A percentile compares a stretch with the other conserved stretches of the same genome.
phyloP scores from a whole-genome alignment of 139 green algal species.

The Ulvella scutata region DNA sequence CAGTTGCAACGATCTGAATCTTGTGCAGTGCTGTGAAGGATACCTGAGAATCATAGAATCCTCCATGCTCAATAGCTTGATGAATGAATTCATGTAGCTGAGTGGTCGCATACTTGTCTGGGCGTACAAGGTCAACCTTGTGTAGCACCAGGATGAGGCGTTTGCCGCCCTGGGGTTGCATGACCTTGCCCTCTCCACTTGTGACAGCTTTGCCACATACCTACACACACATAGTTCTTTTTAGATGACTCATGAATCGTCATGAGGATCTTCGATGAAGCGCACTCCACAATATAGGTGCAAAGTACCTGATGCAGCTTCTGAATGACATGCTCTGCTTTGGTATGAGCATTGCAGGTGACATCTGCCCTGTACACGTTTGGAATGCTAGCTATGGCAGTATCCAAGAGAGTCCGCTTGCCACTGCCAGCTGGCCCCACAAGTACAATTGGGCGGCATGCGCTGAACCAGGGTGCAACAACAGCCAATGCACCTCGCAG shows the following conservation, averaged over 20 bases:
- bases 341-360: slow-evolving; percentile 60
- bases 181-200: slow-evolving; percentile 36
- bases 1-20: slow-evolving; percentile 20
- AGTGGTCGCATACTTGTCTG: slow-evolving; percentile 66
- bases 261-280: no score
- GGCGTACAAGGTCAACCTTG: slow-evolving; percentile 47
- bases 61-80: slow-evolving; percentile 61
- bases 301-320: slow-evolving; percentile 49
- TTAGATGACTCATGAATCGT: no score
- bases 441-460: slow-evolving; percentile 42
- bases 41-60: slow-evolving; percentile 60
- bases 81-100: slow-evolving; percentile 66
- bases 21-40: slow-evolving; percentile 55
- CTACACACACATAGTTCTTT: no score
- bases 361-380: slow-evolving; percentile 12
- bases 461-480: slow-evolving; percentile 43
- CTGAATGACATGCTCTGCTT: slow-evolving; percentile 46
- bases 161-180: slow-evolving; percentile 40
- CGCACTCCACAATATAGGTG: no score
- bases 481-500: slow-evolving; percentile 22
- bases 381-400: slow-evolving; percentile 21
- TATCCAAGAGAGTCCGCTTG: slow-evolving; percentile 48
- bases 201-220: slow-evolving; percentile 55
- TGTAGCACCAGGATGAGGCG: slow-evolving; percentile 54
- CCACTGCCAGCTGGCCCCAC: slow-evolving; percentile 54